These are phyloP conservation scores for Teunomyces panamensis DNA, from an alignment of 805 yeast species.

Conservation along the genomic window DNA sequence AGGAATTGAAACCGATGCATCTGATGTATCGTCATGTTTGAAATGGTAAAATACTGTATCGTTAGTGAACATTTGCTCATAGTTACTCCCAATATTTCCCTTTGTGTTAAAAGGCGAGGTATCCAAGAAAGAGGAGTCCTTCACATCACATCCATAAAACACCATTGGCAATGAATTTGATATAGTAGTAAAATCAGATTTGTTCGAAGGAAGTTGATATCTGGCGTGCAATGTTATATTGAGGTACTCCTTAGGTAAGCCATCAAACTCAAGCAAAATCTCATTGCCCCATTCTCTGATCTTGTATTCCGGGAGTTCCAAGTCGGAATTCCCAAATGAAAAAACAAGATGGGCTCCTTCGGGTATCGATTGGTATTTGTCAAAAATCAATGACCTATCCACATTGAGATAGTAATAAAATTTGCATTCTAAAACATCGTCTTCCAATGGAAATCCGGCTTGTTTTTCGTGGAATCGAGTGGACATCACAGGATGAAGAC, in stretches of 20 bases:
- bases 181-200: constrained; percentile 10
- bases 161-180: constrained; percentile 22
- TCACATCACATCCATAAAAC: constrained; percentile 38
- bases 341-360: constrained; percentile 19
- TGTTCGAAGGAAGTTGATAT: constrained; percentile 32
- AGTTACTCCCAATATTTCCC: constrained; percentile 28
- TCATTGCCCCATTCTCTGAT: constrained; percentile 41
- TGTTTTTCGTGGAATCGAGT: constrained; percentile 10
- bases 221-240: constrained; percentile 37
- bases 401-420: constrained; percentile 32
- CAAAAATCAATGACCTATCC: constrained; percentile 33
- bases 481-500: constrained; percentile 36
- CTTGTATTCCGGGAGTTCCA: constrained; percentile 41
- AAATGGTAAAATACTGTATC: constrained; percentile 39
- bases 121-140: constrained; percentile 24
- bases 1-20: constrained; percentile 8
- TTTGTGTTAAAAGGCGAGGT: constrained; percentile 38
- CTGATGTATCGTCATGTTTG: neutral
- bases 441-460: constrained; percentile 14
- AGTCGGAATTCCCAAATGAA: constrained; percentile 30
- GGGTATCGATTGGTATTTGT: constrained; percentile 35
- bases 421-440: constrained; percentile 28
- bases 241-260: constrained; percentile 10
- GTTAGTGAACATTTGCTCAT: constrained; percentile 35
- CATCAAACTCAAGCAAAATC: constrained; percentile 26